Base-by-base conservation (phyloP, 2,329 filamentous ascomycete species). In the Fusarium newnesense region DNA sequence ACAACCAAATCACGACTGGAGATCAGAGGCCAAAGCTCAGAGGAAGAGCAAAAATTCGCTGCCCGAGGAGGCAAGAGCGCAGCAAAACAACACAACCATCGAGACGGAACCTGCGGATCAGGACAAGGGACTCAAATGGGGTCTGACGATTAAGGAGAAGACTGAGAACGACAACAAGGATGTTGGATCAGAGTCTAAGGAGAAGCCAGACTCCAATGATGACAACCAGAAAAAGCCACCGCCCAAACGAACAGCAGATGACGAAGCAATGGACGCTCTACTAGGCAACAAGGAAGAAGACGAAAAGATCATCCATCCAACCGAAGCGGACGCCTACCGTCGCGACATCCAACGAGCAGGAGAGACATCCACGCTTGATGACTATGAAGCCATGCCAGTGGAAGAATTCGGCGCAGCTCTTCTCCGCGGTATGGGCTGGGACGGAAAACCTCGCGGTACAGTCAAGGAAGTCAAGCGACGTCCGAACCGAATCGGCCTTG, bases 391-490 rank as follows among this genome's bases (percentile, higher is more conserved):
- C 18, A 92, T 97, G 70, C 96, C 96, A 0, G 94, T 98, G 21
- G 96, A 98, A 75, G 95, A 98, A 76, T 99, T 98, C 74, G 96
- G 96, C 12, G 93, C 95, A 24, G 95, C 95, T 1, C 87, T 98
- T 72, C 87, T 99, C 40, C 91, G 95, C 37, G 95, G 95, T 15
- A 98, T 98, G 93, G 96, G 96, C 13, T 98, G 96, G 95, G 95
- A 98, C 85, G 92, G 83, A 81, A 88, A 90, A 61, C 85, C 87
- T 69, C 83, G 85, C 52, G 87, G 86, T 4, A 81, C 85, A 50
- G 81, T 84, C 10, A 93, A 93, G 74, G 86, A 91, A 40, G 91
- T 90, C 70, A 92, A 93, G 79, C 88, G 91, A 58, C 89, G 95
- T 56, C 92, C 94, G 21, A 94, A 94, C 66, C 88, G 97, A 63